Evolutionary conservation across 2,329 filamentous ascomycete genomes (phyloP), one percentile per base, ranked within the genome.

Genomic region (Herpomyces periplanetae): DNA sequence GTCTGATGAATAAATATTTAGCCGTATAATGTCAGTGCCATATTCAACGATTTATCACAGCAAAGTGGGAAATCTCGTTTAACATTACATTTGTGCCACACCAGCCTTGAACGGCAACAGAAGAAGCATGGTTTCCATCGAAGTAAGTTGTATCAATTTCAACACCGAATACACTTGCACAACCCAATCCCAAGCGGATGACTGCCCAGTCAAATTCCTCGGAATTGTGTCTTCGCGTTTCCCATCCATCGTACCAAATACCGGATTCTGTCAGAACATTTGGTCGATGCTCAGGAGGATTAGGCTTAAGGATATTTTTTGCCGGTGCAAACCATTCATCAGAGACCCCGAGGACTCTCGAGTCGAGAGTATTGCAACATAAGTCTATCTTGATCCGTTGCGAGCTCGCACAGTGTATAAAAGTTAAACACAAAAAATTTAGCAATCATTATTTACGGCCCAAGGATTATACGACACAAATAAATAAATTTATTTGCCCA

Each of bases 111-210:
- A 80, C 60, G 0, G 58, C 65, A 30, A 73, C 54, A 26, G 58
- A 60, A 1, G 65, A 65, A 4, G 65, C 66, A 32, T 75, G 60
- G 40, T 75, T 75, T 24, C 66, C 66, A 23, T 51, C 57, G 46
- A 75, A 80, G 42, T 59, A 66, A 19, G 62, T 55, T 2, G 66
- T 75, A 39, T 75, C 64, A 26, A 75, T 48, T 39, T 75, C 66
- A 18, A 73, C 43, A 8, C 66, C 66, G 23, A 52, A 48, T 11
- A 75, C 51, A 8, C 47, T 59, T 17, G 64, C 66, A 2, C 58
- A 65, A 5, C 61, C 51, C 14, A 63, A 57, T 18, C 57, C 57
- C 4, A 63, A 43, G 21, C 54, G 49, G 24, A 62, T 47, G 23
- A 61, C 42, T 9, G 57, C 56, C 45, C 54, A 63, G 40, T 63